Evolutionary conservation across 805 yeast genomes (phyloP), one percentile per base, ranked within the genome.

Genomic region (Nakazawaea populi): DNA sequence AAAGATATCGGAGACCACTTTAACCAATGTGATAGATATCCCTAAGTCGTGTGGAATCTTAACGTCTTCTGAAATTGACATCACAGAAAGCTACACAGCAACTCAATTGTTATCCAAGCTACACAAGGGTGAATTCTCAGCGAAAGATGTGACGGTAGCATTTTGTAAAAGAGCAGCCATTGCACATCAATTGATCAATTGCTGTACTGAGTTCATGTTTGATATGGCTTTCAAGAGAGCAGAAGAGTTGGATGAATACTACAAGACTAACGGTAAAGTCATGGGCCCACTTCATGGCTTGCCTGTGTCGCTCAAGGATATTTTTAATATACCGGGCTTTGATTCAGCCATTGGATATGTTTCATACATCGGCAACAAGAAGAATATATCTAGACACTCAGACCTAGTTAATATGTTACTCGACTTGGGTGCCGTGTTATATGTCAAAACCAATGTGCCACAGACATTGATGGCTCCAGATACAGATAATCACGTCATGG

Each of bases 261-360:
- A 57, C 50, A 64, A 61, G 51, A 56, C 68, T 40, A 61, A 70
- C 43, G 83, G 83, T 9, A 72, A 75, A 55, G 63, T 73, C 2
- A 59, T 77, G 44, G 86, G 86, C 29, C 83, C 86, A 1, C 70
- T 82, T 43, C 85, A 81, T 56, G 87, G 87, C 1, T 61, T 82
- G 32, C 87, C 87, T 2, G 65, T 54, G 63, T 64, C 51, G 1
- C 48, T 68, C 42, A 69, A 69, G 58, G 80, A 75, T 52, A 66
- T 65, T 45, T 61, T 71, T 53, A 68, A 71, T 51, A 55, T 78
- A 51, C 67, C 68, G 51, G 83, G 81, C 4, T 67, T 68, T 34
- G 72, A 71, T 12, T 65, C 81, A 2, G 63, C 76, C 12, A 60
- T 74, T 53, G 83, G 82, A 2, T 68, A 69, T 51, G 76, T 73